Evolutionary conservation across 2,329 filamentous ascomycete species (phyloP).

Genomic region (Epichloe gansuensis): DNA sequence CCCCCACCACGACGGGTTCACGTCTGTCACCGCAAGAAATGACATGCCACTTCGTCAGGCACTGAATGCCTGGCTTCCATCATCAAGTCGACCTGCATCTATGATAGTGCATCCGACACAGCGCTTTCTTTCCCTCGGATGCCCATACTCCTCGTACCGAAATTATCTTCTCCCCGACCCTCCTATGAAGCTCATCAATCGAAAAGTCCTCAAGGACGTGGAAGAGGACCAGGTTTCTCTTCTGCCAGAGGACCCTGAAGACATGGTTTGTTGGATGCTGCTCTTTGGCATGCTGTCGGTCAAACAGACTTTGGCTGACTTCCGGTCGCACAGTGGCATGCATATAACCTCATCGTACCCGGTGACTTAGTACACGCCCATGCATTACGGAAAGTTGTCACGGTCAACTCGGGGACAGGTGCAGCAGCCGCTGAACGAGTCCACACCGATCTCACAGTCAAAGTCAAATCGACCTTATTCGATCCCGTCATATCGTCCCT

Average conservation of each 20-base stretch:
- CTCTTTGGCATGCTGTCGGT: not conserved
- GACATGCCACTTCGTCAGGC: not conserved
- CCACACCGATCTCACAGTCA: constrained; percentile 45
- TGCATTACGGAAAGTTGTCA: constrained; percentile 42
- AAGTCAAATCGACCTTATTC: constrained; percentile 46
- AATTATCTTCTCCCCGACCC: not conserved
- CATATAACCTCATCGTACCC: constrained; percentile 46
- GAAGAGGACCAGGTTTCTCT: constrained; percentile 30
- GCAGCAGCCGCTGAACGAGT: constrained; percentile 37
- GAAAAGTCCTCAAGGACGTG: constrained; percentile 24
- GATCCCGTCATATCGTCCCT: constrained; percentile 43
- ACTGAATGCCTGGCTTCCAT: not conserved
- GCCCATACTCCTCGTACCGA: not conserved
- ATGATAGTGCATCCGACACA: not conserved
- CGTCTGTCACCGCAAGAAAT: not conserved
- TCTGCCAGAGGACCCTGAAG: constrained; percentile 32
- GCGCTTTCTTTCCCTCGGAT: not conserved
- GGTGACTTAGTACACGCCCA: constrained; percentile 43
- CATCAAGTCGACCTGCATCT: not conserved
- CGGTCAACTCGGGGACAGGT: constrained; percentile 36
- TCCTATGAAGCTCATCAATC: constrained; percentile 29
- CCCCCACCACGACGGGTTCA: not conserved
- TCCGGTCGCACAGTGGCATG: constrained; percentile 36
- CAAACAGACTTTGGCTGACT: constrained; percentile 5
- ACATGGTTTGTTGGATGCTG: constrained; percentile 26